Evolutionary conservation across 192 early-diverging fungal genomes (phyloP).

Genomic region (Lobulomyces angularis): DNA sequence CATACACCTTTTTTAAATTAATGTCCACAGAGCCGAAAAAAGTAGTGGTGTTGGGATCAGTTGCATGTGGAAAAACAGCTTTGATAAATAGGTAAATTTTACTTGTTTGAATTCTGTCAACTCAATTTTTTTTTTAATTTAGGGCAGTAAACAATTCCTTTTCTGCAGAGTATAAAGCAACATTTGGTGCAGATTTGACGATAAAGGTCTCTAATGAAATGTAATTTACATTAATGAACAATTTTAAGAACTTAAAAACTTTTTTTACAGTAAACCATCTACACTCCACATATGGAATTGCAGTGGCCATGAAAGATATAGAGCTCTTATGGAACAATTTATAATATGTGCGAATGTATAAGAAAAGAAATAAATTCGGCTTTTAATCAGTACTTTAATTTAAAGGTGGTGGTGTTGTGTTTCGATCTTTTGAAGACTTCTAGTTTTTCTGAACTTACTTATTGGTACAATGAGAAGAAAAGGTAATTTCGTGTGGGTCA

Average conservation of each 20-base stretch:
- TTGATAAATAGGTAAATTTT: conserved; percentile 27
- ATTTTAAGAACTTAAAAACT: background rate
- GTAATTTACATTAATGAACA: conserved; percentile 2
- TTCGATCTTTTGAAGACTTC: too few species aligned
- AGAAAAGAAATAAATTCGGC: too few species aligned
- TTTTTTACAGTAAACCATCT: conserved; percentile 19
- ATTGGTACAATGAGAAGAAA: too few species aligned
- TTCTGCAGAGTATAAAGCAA: conserved; percentile 33
- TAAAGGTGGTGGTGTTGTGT: too few species aligned
- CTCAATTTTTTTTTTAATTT: background rate
- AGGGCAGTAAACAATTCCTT: conserved; percentile 31
- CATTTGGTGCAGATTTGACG: conserved; percentile 39
- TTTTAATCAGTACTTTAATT: too few species aligned
- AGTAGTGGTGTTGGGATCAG: conserved; percentile 31
- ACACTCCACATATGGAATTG: conserved; percentile 35
- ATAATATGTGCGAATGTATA: conserved; percentile 26
- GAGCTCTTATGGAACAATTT: conserved; percentile 38
- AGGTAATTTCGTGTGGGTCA: too few species aligned
- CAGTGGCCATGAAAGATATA: conserved; percentile 43
- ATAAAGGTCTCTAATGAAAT: conserved; percentile 16
- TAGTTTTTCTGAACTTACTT: too few species aligned
- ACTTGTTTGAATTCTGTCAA: background rate
- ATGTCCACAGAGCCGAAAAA: too few species aligned
- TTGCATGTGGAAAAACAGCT: conserved; percentile 28
- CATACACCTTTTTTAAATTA: too few species aligned